A percentile compares a stretch with the other conserved stretches of the same genome.
phyloP scores from a whole-genome alignment of 2,329 filamentous ascomycete genomes.

The Neospermospora avenae region DNA sequence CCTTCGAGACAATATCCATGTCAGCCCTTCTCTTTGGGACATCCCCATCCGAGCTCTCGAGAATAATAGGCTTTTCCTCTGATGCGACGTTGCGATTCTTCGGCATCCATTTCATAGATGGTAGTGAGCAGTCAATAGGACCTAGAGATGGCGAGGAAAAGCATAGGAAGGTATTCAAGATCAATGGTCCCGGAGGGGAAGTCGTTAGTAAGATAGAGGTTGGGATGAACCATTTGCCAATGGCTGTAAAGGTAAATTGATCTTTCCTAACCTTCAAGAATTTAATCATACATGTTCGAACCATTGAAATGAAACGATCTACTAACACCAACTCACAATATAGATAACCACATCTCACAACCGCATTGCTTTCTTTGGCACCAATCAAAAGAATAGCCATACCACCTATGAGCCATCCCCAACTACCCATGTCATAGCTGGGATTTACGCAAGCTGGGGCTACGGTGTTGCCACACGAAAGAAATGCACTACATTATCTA shows the following conservation, averaged over 20 bases:
- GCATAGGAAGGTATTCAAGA: conserved; percentile 7
- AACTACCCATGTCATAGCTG: conserved; percentile 6
- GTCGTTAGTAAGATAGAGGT: conserved; percentile 14
- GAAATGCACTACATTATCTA: conserved; percentile 5
- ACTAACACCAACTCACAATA: no score
- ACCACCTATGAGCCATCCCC: neutral
- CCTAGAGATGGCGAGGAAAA: neutral
- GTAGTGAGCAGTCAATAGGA: neutral
- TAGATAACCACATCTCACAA: conserved; percentile 18
- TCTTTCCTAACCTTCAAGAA: no score
- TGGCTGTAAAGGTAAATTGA: conserved; percentile 17
- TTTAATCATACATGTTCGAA: no score
- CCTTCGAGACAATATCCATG: conserved; percentile 14
- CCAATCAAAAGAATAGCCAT: conserved; percentile 14
- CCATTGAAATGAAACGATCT: no score
- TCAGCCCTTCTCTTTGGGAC: conserved; percentile 10
- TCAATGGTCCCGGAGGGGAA: conserved; percentile 16
- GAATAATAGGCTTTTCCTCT: conserved; percentile 10
- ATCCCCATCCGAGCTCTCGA: neutral
- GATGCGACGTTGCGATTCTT: conserved; percentile 7
- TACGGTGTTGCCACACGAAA: neutral
- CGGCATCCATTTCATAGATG: conserved; percentile 9
- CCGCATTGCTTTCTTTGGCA: conserved; percentile 14
- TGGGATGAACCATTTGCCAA: conserved; percentile 17
- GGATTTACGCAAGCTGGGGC: conserved; percentile 15